Evolutionary conservation across 2,329 filamentous ascomycete genomes (phyloP).

Genomic region (Rachicladosporium sp.): DNA sequence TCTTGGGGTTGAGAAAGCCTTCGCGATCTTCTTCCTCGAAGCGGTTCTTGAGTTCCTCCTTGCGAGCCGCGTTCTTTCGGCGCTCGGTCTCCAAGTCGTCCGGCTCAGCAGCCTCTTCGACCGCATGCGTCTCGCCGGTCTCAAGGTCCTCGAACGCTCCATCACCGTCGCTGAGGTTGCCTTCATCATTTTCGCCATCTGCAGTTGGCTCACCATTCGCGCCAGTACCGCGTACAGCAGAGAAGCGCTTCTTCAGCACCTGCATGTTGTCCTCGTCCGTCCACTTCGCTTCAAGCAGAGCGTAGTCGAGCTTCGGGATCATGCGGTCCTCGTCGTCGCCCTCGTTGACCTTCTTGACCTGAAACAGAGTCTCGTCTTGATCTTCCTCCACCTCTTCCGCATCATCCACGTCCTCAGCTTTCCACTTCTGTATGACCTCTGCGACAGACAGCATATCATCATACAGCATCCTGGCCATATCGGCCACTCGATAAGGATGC

Average conservation of each 20-base stretch:
- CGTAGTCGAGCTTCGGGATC: constrained; percentile 69
- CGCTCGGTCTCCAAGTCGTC: constrained; percentile 71
- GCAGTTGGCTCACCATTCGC: constrained; percentile 38
- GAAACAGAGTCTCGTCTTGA: constrained; percentile 51
- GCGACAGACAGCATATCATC: constrained; percentile 63
- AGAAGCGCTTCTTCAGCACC: constrained; percentile 60
- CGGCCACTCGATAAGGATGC: constrained; percentile 62
- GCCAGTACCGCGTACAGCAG: constrained; percentile 50
- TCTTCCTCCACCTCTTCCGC: constrained; percentile 45
- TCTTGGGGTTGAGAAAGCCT: constrained; percentile 83
- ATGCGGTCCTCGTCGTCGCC: constrained; percentile 56
- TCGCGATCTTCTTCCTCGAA: constrained; percentile 99
- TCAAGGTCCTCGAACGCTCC: constrained; percentile 80
- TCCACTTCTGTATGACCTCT: constrained; percentile 70
- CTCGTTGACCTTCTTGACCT: constrained; percentile 40
- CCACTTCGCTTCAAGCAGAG: constrained; percentile 76
- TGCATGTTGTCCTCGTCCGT: constrained; percentile 66
- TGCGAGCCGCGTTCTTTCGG: constrained; percentile 76
- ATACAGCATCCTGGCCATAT: constrained; percentile 82
- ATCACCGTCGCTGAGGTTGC: constrained; percentile 52
- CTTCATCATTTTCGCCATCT: constrained; percentile 40
- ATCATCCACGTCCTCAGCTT: constrained; percentile 48
- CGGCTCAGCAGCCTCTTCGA: constrained; percentile 31
- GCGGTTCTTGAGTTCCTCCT: constrained; percentile 85
- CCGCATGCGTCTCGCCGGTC: constrained; percentile 49